phyloP scores from a whole-genome alignment of 192 early-diverging fungal species.

The Endogone sp. region DNA sequence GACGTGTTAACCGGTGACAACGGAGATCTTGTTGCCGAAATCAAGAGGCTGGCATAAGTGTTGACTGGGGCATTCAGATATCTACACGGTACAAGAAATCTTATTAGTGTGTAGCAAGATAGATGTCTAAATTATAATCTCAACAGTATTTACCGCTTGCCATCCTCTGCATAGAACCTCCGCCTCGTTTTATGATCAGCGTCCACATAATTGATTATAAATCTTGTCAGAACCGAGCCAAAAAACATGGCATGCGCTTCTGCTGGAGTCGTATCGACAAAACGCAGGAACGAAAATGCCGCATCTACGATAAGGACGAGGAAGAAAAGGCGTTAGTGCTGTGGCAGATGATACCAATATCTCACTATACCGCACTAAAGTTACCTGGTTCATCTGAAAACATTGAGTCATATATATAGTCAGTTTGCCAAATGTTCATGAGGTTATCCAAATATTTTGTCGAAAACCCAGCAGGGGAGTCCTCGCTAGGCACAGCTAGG shows the following conservation, averaged over 20 bases:
- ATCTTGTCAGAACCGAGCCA: constrained; percentile 32
- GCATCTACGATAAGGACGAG: constrained; percentile 14
- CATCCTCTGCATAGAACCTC: constrained; percentile 12
- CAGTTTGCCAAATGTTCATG: constrained; percentile 56
- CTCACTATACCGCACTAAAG: not conserved
- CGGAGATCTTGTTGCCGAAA: constrained; percentile 22
- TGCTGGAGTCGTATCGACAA: constrained; percentile 41
- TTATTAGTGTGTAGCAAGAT: not conserved
- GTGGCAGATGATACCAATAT: too few relatives aligned
- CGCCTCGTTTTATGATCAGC: constrained; percentile 24
- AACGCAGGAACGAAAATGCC: constrained; percentile 54
- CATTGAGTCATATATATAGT: constrained; percentile 49
- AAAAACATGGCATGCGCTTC: constrained; percentile 40
- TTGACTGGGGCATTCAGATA: constrained; percentile 25
- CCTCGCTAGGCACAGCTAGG: constrained; percentile 33
- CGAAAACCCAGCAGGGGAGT: constrained; percentile 37
- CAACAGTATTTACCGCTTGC: not conserved
- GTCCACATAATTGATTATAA: constrained; percentile 32
- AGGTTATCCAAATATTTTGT: constrained; percentile 40
- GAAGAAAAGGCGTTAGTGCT: too few relatives aligned
- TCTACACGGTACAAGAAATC: not conserved
- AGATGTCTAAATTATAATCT: not conserved
- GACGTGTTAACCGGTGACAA: constrained; percentile 16
- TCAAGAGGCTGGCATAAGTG: constrained; percentile 41
- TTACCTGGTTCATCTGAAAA: constrained; percentile 23